phyloP scores from a whole-genome alignment of 2,329 filamentous ascomycete species.

The Pestalotiopsis sp. region DNA sequence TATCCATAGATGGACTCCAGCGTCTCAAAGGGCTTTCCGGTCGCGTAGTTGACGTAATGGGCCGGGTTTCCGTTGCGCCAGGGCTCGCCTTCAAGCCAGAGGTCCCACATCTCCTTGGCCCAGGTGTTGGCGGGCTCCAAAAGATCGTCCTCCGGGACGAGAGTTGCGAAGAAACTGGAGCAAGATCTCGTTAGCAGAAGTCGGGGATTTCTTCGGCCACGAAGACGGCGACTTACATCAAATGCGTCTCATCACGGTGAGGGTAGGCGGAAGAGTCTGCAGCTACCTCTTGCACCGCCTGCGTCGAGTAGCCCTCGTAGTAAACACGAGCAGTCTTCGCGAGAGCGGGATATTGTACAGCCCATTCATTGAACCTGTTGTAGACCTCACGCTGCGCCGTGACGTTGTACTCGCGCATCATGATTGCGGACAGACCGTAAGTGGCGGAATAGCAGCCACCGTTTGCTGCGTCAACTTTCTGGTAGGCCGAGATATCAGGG shows the following conservation, averaged over 20 bases:
- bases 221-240: conserved; percentile 15
- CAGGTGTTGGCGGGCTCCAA: conserved; percentile 12
- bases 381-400: neutral
- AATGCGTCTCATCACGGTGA: conserved; percentile 20
- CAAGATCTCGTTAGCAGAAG: neutral
- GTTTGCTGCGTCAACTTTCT: neutral
- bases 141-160: neutral
- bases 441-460: neutral
- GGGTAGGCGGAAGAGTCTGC: conserved; percentile 21
- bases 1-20: conserved; percentile 30
- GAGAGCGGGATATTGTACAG: neutral
- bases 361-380: neutral
- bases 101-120: conserved; percentile 14
- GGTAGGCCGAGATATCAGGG: neutral
- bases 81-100: conserved; percentile 24
- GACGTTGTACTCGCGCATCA: conserved; percentile 7
- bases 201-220: neutral
- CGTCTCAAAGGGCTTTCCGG: conserved; percentile 18
- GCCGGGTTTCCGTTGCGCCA: neutral
- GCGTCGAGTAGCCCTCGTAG: neutral
- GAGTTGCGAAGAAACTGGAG: neutral
- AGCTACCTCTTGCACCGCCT: neutral
- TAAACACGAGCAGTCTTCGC: neutral
- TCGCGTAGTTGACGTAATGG: conserved; percentile 28
- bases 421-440: conserved; percentile 13